Conservation (phyloP, 1,284 basidiomycete species). For the Somion occarium region DNA sequence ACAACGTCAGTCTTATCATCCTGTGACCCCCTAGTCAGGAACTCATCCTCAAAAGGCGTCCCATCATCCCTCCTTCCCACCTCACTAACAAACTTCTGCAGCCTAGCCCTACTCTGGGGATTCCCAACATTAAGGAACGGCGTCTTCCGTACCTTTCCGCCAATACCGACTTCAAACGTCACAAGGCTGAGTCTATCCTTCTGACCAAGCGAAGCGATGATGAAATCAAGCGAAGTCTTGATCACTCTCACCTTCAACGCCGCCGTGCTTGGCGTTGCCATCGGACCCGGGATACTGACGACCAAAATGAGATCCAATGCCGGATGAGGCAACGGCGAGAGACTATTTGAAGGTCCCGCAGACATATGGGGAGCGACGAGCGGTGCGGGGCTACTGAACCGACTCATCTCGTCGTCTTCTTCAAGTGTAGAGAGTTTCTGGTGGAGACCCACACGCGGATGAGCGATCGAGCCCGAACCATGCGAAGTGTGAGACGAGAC, state of each 20-base stretch:
- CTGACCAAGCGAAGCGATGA: slow-evolving; percentile 68
- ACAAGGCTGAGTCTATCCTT: slow-evolving; percentile 84
- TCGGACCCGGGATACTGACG: slow-evolving; percentile 77
- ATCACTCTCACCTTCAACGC: slow-evolving; percentile 84
- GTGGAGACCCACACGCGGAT: slow-evolving; percentile 17
- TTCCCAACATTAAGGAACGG: slow-evolving; percentile 79
- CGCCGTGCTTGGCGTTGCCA: slow-evolving; percentile 70
- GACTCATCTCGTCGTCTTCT: slow-evolving; percentile 54
- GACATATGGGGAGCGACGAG: slow-evolving; percentile 73
- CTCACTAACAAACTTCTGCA: slow-evolving; percentile 76
- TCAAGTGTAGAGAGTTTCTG: slow-evolving; percentile 61
- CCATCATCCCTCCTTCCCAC: slow-evolving; percentile 44
- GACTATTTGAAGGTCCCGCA: slow-evolving; percentile 72
- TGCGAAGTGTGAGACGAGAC: slow-evolving; percentile 68
- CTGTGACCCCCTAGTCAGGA: slow-evolving; percentile 69
- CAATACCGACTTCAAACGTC: slow-evolving; percentile 81
- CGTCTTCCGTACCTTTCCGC: slow-evolving; percentile 80
- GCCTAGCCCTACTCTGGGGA: slow-evolving; percentile 59
- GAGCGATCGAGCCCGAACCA: slow-evolving; percentile 32
- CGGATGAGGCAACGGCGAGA: slow-evolving; percentile 78
- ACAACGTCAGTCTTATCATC: slow-evolving; percentile 96
- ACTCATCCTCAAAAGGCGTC: slow-evolving; percentile 55
- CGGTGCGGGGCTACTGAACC: slow-evolving; percentile 34
- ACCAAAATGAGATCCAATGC: slow-evolving; percentile 91
- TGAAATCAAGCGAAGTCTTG: slow-evolving; percentile 79